phyloP scores from a whole-genome alignment of 108 stramenopile species.

The Cyclotella sp. region DNA sequence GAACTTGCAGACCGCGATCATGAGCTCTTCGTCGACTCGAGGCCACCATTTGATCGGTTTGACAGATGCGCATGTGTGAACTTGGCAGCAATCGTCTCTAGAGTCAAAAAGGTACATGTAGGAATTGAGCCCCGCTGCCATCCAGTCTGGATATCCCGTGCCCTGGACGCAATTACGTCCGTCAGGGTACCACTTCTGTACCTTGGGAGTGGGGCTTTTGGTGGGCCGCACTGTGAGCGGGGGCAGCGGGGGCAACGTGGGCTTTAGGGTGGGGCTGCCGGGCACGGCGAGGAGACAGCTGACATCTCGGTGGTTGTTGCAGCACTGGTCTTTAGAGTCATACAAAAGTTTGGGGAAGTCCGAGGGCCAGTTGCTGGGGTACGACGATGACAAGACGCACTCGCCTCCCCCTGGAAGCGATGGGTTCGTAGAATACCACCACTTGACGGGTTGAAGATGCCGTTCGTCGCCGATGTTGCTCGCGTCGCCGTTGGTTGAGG shows the following conservation, averaged over 20 bases:
- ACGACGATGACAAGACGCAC: not conserved
- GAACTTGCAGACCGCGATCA: not conserved
- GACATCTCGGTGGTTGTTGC: slow-evolving; percentile 5
- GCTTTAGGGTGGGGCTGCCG: not conserved
- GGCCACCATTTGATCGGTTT: not conserved
- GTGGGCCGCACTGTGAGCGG: not conserved
- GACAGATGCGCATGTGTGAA: not conserved
- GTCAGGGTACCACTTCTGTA: not conserved
- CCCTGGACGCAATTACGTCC: not conserved
- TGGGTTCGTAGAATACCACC: not conserved
- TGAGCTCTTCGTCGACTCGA: not conserved
- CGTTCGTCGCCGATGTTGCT: not conserved
- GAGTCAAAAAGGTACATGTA: slow-evolving; percentile 8
- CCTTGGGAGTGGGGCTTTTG: not conserved
- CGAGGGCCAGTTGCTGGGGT: not conserved
- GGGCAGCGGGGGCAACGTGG: not conserved
- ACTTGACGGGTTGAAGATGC: not conserved
- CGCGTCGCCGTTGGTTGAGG: not conserved
- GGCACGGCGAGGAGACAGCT: not conserved
- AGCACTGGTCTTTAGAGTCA: not conserved
- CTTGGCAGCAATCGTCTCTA: not conserved
- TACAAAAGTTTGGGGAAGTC: slow-evolving; percentile 14
- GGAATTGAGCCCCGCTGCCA: slow-evolving; percentile 8
- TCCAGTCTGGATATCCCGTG: not conserved
- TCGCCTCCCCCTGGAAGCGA: slow-evolving; percentile 4